Conservation (phyloP, 306 rosid genomes). For the Abrus precatorius region DNA sequence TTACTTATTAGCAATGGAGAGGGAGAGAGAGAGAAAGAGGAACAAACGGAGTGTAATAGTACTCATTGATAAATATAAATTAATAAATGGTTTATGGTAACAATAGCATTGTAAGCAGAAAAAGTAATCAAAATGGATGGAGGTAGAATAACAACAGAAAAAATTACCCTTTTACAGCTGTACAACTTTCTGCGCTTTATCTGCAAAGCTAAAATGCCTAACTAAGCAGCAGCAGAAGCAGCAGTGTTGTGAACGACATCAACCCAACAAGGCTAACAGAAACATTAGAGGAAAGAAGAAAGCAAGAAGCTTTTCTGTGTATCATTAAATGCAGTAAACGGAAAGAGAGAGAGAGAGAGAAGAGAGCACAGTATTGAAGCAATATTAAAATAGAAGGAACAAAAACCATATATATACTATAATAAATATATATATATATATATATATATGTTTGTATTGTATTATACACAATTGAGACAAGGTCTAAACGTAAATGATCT, state of each 20-base stretch:
- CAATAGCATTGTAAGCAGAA: constrained; percentile 13
- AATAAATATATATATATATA: neutral
- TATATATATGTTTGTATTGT: constrained; percentile 43
- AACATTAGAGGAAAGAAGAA: constrained; percentile 51
- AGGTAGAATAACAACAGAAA: constrained; percentile 38
- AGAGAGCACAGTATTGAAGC: neutral
- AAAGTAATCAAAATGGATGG: constrained; percentile 27
- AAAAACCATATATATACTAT: neutral
- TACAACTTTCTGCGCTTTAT: constrained; percentile 63
- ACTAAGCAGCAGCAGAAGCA: constrained; percentile 54
- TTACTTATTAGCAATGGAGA: neutral
- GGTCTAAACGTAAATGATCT: constrained; percentile 43
- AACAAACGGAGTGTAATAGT: neutral
- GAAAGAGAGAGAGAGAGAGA: constrained; percentile 33
- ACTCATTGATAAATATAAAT: constrained; percentile 35
- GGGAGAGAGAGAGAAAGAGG: neutral
- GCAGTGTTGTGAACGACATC: constrained; percentile 55
- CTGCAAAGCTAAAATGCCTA: constrained; percentile 81
- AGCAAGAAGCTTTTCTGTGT: constrained; percentile 57
- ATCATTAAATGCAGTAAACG: constrained; percentile 54
- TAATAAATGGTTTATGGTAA: constrained; percentile 32
- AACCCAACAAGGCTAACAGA: constrained; percentile 61
- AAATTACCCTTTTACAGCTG: constrained; percentile 60
- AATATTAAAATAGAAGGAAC: constrained; percentile 28
- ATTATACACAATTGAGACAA: constrained; percentile 63